Base-by-base conservation (phyloP, 2,329 filamentous ascomycete genomes). In the Hymenoscyphus salicellus region DNA sequence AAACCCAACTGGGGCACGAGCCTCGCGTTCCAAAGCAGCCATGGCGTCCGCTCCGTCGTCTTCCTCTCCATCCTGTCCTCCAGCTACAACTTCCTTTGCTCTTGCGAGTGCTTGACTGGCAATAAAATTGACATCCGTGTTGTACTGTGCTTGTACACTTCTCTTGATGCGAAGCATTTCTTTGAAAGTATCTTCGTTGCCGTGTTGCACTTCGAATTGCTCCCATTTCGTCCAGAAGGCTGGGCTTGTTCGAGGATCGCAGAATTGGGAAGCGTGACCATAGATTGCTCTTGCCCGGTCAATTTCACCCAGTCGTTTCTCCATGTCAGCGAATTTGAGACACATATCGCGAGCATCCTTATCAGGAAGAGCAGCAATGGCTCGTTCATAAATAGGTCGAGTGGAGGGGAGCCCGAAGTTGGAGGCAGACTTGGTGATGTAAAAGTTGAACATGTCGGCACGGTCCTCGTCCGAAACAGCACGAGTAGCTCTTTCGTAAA, bases 151-250 rank as follows among this genome's bases (percentile, higher is more conserved):
- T 78, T 97, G 93, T 14, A 99, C 95, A 78, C 92, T 97, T 76
- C 95, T 84, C 83, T 98, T 99, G 82, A 99, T 93, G 33, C 95
- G 89, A 68, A 98, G 83, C 95, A 99, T 99, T 77, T 99, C 95
- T 81, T 97, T 97, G 84, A 96, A 99, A 0, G 96, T 99, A 77
- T 99, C 95, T 77, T 99, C 96, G 79, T 99, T 99, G 69, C 95
- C 95, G 75, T 99, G 95, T 76, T 96, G 91, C 26, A 98, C 93
- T 78, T 99, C 96, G 77, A 99, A 99, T 62, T 88, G 84, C 78
- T 99, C 95, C 95, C 95, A 99, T 77, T 94, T 96, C 72, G 88
- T 84, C 96, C 96, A 99, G 79, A 98, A 99, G 17, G 85, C 87
- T 7, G 91, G 89, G 71, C 92, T 93, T 16, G 92, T 96, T 62